Percentiles rank a stretch among this genome's conserved stretches.
These are phyloP conservation scores for Thielaviopsis ethacetica DNA, from an alignment of 2,329 filamentous ascomycete genomes.

Conservation along the genomic window DNA sequence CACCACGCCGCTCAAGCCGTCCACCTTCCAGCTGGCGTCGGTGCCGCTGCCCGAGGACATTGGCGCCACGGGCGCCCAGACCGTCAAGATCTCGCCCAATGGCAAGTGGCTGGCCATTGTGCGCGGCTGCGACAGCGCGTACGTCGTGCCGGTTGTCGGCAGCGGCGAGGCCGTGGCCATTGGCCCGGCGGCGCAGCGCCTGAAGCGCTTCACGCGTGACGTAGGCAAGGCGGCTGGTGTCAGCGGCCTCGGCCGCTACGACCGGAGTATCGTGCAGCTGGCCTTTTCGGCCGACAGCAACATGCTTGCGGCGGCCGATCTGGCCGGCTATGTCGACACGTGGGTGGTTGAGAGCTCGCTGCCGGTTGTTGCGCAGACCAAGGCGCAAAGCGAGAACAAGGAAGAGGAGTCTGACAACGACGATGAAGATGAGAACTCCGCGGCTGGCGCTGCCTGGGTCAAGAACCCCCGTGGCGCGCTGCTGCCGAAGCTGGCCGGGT, in stretches of 20 bases:
- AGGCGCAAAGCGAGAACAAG: conserved; percentile 19
- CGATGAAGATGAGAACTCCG: conserved; percentile 23
- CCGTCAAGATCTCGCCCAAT: conserved; percentile 53
- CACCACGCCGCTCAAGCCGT: conserved; percentile 28
- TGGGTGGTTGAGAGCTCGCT: conserved; percentile 50
- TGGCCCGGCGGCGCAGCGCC: conserved; percentile 26
- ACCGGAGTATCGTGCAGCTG: conserved; percentile 55
- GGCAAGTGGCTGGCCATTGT: conserved; percentile 52
- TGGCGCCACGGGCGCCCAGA: conserved; percentile 46
- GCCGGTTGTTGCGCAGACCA: conserved; percentile 17
- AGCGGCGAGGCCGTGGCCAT: conserved; percentile 13
- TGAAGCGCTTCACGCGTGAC: conserved; percentile 36
- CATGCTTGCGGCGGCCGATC: conserved; percentile 62
- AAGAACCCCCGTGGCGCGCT: conserved; percentile 53
- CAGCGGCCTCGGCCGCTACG: conserved; percentile 58
- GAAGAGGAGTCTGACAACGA: conserved; percentile 23
- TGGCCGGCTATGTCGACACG: conserved; percentile 73
- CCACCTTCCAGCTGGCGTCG: conserved; percentile 54
- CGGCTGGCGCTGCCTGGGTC: conserved; percentile 39
- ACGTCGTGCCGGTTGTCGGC: conserved; percentile 30
- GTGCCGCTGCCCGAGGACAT: conserved; percentile 45
- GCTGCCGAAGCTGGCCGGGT: conserved; percentile 50
- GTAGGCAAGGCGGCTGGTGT: conserved; percentile 39
- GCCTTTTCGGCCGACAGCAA: conserved; percentile 69
- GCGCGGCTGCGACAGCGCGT: conserved; percentile 42